phyloP scores from a whole-genome alignment of 257 asterid genomes.

The Echium plantagineum region DNA sequence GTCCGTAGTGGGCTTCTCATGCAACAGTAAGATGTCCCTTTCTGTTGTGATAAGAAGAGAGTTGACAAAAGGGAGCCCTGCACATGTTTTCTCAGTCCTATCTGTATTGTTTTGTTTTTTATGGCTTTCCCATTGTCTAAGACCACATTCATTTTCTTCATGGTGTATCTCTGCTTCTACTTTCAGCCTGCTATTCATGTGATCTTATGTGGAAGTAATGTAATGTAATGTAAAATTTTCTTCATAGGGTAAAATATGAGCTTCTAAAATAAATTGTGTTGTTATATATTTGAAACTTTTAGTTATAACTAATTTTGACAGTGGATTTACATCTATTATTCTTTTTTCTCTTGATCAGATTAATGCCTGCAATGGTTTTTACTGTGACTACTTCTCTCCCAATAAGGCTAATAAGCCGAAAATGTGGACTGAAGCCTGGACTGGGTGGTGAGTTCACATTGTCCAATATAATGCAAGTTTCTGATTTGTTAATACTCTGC shows the following conservation, averaged over 20 bases:
- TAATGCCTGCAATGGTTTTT: slow-evolving; percentile 93
- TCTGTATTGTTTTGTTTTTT: slow-evolving; percentile 19
- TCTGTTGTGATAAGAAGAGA: slow-evolving; percentile 13
- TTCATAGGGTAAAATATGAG: background rate
- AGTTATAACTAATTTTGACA: background rate
- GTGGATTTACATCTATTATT: background rate
- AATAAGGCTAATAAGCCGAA: slow-evolving; percentile 84
- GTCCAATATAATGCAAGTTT: background rate
- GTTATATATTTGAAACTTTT: background rate
- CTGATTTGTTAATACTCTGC: background rate
- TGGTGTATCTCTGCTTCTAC: slow-evolving; percentile 6
- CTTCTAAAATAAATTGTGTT: background rate
- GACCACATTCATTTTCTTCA: slow-evolving; percentile 13
- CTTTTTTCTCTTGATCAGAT: slow-evolving; percentile 35
- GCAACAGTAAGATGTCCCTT: slow-evolving; percentile 21
- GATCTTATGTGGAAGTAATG: background rate
- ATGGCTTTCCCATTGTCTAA: slow-evolving; percentile 1
- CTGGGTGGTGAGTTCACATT: slow-evolving; percentile 58
- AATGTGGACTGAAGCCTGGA: slow-evolving; percentile 99
- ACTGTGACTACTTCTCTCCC: slow-evolving; percentile 86
- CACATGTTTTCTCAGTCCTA: slow-evolving; percentile 31
- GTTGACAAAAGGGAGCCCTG: slow-evolving; percentile 17
- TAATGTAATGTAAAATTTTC: background rate
- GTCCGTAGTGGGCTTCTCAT: slow-evolving; percentile 17
- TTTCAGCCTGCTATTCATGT: background rate